Conservation (phyloP, 2,329 filamentous ascomycete species). For the Monosporascus sp. region DNA sequence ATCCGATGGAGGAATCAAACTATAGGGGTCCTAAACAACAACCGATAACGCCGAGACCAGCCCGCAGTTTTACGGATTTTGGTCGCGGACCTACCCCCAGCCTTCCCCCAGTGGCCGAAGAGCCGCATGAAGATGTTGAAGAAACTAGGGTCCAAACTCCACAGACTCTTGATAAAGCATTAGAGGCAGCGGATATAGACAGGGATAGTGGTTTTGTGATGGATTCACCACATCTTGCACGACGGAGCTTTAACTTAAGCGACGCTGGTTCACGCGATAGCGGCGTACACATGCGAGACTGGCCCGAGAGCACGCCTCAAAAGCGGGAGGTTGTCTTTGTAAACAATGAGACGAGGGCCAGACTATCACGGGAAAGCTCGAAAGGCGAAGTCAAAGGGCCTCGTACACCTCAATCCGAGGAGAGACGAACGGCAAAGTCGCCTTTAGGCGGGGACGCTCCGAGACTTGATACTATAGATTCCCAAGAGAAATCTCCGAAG, state of each 20-base stretch:
- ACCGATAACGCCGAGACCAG: conserved; percentile 15
- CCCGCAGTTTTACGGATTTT: conserved; percentile 31
- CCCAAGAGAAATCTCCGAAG: conserved; percentile 7
- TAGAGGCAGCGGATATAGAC: conserved; percentile 31
- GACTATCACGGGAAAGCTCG: conserved; percentile 32
- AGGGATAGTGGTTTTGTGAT: conserved; percentile 46
- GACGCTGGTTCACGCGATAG: conserved; percentile 45
- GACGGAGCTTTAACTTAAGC: conserved; percentile 25
- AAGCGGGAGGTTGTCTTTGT: conserved; percentile 14
- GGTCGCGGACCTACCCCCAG: conserved; percentile 37
- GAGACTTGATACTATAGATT: conserved; percentile 17
- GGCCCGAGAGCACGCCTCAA: conserved; percentile 28
- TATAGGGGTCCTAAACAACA: conserved; percentile 13
- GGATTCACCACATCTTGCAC: conserved; percentile 38
- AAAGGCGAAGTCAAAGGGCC: conserved; percentile 37
- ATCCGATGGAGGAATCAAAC: conserved; percentile 20
- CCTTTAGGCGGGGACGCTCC: conserved; percentile 21
- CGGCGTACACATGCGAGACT: conserved; percentile 50
- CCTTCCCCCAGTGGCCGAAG: conserved; percentile 48
- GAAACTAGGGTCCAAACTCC: conserved; percentile 17
- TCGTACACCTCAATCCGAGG: conserved; percentile 28
- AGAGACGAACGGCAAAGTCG: conserved; percentile 17
- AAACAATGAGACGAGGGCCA: conserved; percentile 21
- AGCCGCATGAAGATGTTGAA: conserved; percentile 42
- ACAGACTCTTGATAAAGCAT: conserved; percentile 11